Evolutionary conservation across 2,329 filamentous ascomycete genomes (phyloP), one percentile per base, ranked within the genome.

Genomic region (Aspergillus sclerotialis): DNA sequence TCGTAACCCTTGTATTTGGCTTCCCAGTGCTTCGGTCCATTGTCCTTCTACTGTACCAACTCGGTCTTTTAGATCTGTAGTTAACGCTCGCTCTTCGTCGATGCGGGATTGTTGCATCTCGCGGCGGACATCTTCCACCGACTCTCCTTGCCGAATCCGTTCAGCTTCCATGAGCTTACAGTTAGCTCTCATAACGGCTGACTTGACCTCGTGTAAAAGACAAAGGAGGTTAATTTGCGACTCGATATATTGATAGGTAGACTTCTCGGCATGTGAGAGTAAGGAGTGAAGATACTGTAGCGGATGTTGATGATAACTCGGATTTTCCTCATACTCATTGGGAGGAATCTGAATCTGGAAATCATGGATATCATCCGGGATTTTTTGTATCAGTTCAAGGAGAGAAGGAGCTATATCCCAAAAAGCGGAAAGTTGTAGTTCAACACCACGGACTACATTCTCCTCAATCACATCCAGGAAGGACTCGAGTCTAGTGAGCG

Each of bases 371-470:
- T 63, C 48, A 1, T 63, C 56, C 0, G 88, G 89, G 14, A 95
- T 80, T 50, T 84, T 83, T 39, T 94, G 84, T 8, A 94, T 73
- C 30, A 96, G 69, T 11, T 80, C 73, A 16, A 82, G 72, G 0
- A 98, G 72, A 3, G 81, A 79, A 3, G 92, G 92, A 2, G 89
- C 90, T 50, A 96, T 94, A 55, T 98, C 92, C 92, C 92, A 98
- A 59, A 96, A 98, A 0, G 90, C 89, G 7, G 83, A 89, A 2
- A 95, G 74, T 62, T 96, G 92, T 36, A 87, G 77, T 56, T 95
- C 88, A 8, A 96, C 87, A 11, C 90, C 92, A 7, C 85, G 80
- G 13, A 80, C 79, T 14, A 94, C 89, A 36, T 92, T 92, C 48
- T 80, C 74, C 56, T 94, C 87, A 18, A 95, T 78, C 5, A 92